A percentile compares a stretch with the other conserved stretches of the same genome.
These are phyloP conservation scores for Aspergillus hortae DNA, from an alignment of 2,329 filamentous ascomycete species.

Conservation along the genomic window DNA sequence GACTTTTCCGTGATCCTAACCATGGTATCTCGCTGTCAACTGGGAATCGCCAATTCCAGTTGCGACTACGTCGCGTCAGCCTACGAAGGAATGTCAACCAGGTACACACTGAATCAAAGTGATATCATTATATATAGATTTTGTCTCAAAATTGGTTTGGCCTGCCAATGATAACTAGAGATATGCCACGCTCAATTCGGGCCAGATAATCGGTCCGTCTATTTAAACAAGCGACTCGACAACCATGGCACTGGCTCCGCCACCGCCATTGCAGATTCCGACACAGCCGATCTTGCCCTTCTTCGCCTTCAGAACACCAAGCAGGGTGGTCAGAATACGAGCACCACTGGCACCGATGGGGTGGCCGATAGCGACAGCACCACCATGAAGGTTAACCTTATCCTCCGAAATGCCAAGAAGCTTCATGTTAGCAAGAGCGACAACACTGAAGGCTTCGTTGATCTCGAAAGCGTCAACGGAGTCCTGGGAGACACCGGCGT, in stretches of 20 bases:
- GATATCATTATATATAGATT: too few species aligned
- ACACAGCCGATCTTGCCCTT: conserved; percentile 90
- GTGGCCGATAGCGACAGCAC: conserved; percentile 92
- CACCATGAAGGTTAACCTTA: conserved; percentile 93
- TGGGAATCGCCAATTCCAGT: too few species aligned
- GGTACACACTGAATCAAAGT: too few species aligned
- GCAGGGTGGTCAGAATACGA: conserved; percentile 84
- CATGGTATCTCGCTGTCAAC: too few species aligned
- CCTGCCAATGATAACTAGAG: too few species aligned
- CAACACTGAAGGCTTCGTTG: conserved; percentile 98
- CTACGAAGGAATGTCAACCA: too few species aligned
- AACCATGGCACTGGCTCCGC: conserved; percentile 89
- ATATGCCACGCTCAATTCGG: too few species aligned
- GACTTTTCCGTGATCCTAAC: too few species aligned
- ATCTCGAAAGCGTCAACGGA: conserved; percentile 94
- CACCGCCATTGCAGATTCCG: conserved; percentile 97
- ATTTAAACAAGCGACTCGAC: conserved; percentile 61
- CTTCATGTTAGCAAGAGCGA: conserved; percentile 95
- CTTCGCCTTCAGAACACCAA: conserved; percentile 84
- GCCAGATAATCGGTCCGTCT: not conserved
- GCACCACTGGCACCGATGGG: conserved; percentile 91
- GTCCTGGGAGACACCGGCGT: conserved; percentile 75
- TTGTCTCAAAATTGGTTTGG: too few species aligned
- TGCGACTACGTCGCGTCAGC: too few species aligned
- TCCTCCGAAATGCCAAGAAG: conserved; percentile 72